Conservation (phyloP, 257 asterid genomes). For the Solanum phureja region DNA sequence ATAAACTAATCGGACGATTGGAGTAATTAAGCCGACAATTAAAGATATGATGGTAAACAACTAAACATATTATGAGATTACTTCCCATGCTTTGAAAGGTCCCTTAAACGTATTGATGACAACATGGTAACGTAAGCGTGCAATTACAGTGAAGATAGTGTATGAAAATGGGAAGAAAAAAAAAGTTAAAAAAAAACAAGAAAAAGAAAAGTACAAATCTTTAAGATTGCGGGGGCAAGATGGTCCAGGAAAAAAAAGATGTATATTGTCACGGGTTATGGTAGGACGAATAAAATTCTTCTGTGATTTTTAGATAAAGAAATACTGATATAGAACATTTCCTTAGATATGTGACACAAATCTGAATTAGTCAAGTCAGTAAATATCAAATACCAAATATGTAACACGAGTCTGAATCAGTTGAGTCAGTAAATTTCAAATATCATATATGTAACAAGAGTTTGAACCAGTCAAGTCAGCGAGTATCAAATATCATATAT, state of each 20-base stretch:
- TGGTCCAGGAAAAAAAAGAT: neutral
- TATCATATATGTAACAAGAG: no score
- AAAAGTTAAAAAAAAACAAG: neutral
- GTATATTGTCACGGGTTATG: fast-evolving
- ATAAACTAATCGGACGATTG: neutral
- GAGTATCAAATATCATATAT: no score
- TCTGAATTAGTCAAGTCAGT: neutral
- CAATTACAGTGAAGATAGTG: constrained; percentile 35
- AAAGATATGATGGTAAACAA: neutral
- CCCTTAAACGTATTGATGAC: constrained; percentile 55
- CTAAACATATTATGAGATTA: neutral
- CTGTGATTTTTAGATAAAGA: neutral
- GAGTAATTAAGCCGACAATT: neutral
- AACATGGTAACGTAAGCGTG: constrained; percentile 67
- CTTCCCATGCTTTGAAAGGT: neutral
- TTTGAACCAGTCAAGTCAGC: no score
- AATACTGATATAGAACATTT: neutral
- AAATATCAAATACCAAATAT: neutral
- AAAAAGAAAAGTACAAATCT: neutral
- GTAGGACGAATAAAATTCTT: neutral
- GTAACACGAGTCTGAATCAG: no score
- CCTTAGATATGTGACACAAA: neutral
- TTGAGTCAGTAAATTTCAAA: no score
- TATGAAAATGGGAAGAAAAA: constrained; percentile 12
- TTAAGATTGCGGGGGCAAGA: neutral